These are phyloP conservation scores for Salix suchowensis DNA, from an alignment of 345 rosid genomes.

Conservation along the genomic window DNA sequence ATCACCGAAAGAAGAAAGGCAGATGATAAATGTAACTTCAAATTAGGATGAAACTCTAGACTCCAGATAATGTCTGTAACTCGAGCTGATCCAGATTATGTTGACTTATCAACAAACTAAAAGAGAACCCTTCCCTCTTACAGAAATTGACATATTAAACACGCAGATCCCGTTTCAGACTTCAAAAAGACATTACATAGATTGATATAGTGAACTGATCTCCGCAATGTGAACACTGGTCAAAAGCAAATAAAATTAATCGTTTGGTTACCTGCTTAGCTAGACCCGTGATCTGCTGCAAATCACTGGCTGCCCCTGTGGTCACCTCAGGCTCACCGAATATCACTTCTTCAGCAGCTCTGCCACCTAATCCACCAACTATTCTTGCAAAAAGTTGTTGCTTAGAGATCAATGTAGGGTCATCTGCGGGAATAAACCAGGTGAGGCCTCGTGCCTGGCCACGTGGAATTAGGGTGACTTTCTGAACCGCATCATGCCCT, in stretches of 20 bases:
- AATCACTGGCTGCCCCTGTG: conserved; percentile 95
- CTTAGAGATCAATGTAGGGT: conserved; percentile 88
- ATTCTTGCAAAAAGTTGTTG: conserved; percentile 97
- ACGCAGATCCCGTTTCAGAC: too few relatives aligned
- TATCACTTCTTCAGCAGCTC: conserved; percentile 95
- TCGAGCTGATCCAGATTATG: background rate
- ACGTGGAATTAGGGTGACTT: conserved; percentile 86
- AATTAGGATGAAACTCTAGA: background rate
- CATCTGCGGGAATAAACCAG: conserved; percentile 95
- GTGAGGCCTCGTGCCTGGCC: conserved; percentile 98
- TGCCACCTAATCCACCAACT: conserved; percentile 96
- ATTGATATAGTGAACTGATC: too few relatives aligned
- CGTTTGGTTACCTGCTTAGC: conserved; percentile 67
- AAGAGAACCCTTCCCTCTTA: too few relatives aligned
- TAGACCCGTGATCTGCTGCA: conserved; percentile 91
- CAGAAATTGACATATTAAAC: too few relatives aligned
- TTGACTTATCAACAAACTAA: too few relatives aligned
- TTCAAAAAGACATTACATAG: too few relatives aligned
- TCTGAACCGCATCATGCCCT: conserved; percentile 95
- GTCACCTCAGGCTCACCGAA: conserved; percentile 97
- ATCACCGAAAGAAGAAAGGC: background rate
- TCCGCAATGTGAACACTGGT: background rate
- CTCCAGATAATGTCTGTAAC: background rate
- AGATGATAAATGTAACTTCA: background rate
- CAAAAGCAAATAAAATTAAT: background rate